Evolutionary conservation across 2,329 filamentous ascomycete species (phyloP), one percentile per base, ranked within the genome.

Genomic region (Onygenales sp.): DNA sequence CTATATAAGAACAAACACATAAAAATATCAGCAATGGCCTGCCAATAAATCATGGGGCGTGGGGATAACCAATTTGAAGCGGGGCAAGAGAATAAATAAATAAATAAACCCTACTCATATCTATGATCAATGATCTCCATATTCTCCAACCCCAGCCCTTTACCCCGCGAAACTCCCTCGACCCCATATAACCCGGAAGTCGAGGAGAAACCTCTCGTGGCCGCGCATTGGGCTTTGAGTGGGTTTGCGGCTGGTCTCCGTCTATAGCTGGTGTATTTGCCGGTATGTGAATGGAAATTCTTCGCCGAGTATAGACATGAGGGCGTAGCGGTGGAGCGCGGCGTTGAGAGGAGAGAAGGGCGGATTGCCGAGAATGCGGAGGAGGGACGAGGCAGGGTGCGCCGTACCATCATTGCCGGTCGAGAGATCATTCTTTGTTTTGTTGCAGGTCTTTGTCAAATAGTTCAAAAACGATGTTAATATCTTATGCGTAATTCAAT

Each of bases 61-160:
- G 21, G 21, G 4, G 21, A 27, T 27, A 27, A 27, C 21, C 21
- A 27, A 27, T 27, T 27, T 27, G 21, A 27, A 27, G 21, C 21
- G 21, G 21, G 21, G 4, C 21, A 27, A 27, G 21, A 27, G 1
- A 27, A 27, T 3, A 27, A 27, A 27, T 3, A 27, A 27, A 27
- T 27, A 8, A 27, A 13, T 4, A 32, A 32, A 36, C 39, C 2
- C n/a, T 58, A 60, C 58, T 61, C 59, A 36, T 60, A 61, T 55
- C 49, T 55, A 45, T 61, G 59, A 37, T 61, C 59, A 42, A 60
- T 53, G 43, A 60, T 54, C 32, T 52, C 36, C 21, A 52, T 49
- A 14, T 51, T 34, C 32, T 32, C 45, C 8, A 34, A 11, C 33
- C 47, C 21, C 39, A 27, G 27, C n/a, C 40, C 34, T 8, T 14